Evolutionary conservation across 83 land plant species (phyloP).

Genomic region (Picea mariana): DNA sequence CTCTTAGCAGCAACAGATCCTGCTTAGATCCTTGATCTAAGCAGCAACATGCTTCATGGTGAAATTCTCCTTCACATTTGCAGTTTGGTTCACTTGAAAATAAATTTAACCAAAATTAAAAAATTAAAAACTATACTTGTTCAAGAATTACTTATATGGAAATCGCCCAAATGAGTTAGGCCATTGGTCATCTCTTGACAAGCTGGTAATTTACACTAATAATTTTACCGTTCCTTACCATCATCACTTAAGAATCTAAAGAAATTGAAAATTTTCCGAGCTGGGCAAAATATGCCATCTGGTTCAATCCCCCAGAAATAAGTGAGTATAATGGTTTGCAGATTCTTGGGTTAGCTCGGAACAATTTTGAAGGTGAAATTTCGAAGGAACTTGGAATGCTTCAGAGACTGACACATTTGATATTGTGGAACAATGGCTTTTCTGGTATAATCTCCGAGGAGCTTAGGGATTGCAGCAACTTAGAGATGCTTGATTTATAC

Average conservation of each 20-base stretch:
- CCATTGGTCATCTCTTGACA: slow-evolving; percentile 37
- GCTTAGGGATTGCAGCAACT: slow-evolving; percentile 54
- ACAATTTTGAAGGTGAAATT: slow-evolving; percentile 50
- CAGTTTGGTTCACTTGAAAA: no score
- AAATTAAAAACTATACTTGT: slow-evolving; percentile 29
- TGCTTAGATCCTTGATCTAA: no score
- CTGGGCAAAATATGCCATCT: slow-evolving; percentile 54
- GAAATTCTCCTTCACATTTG: no score
- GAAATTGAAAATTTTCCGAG: slow-evolving; percentile 46
- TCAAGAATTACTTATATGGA: slow-evolving; percentile 63
- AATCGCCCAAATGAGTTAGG: slow-evolving; percentile 57
- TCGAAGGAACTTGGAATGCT: slow-evolving; percentile 68
- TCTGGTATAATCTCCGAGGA: slow-evolving; percentile 62
- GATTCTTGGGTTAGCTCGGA: slow-evolving; percentile 68
- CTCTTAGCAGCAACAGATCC: no score
- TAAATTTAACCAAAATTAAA: no score
- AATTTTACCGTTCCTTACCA: slow-evolving; percentile 57
- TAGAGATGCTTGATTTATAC: slow-evolving; percentile 59
- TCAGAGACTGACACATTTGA: slow-evolving; percentile 35
- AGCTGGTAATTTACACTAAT: slow-evolving; percentile 63
- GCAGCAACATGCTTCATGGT: no score
- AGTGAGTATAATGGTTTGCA: slow-evolving; percentile 48
- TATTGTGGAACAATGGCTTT: slow-evolving; percentile 54
- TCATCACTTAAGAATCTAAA: slow-evolving; percentile 53
- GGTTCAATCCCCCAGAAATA: slow-evolving; percentile 72